A percentile compares a stretch with the other conserved stretches of the same genome.
These are phyloP conservation scores for Candida railenensis DNA, from an alignment of 805 yeast species.

Conservation along the genomic window DNA sequence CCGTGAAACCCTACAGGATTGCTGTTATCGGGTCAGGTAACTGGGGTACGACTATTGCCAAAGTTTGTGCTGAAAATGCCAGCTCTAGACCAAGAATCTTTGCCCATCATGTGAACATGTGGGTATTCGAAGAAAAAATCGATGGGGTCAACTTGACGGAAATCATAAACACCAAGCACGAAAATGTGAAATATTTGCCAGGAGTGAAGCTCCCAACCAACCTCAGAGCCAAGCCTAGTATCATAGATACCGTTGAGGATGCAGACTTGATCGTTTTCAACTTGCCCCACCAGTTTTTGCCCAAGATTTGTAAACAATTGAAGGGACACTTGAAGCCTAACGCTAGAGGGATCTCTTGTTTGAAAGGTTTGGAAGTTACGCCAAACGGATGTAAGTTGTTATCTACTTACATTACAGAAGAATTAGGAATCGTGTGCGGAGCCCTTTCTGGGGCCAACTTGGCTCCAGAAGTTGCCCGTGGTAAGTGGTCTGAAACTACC, in stretches of 20 bases:
- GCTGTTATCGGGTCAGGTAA: slow-evolving; percentile 94
- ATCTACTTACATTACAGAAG: slow-evolving; percentile 74
- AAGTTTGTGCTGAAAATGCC: slow-evolving; percentile 88
- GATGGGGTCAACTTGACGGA: slow-evolving; percentile 82
- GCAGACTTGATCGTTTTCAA: slow-evolving; percentile 91
- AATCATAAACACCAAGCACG: slow-evolving; percentile 86
- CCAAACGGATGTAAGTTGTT: slow-evolving; percentile 82
- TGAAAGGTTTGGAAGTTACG: slow-evolving; percentile 91
- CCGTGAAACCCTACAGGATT: slow-evolving; percentile 34
- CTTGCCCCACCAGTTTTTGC: slow-evolving; percentile 95
- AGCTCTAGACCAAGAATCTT: slow-evolving; percentile 71
- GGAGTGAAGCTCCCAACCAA: slow-evolving; percentile 82
- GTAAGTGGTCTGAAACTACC: slow-evolving; percentile 97
- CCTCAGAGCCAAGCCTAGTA: slow-evolving; percentile 82
- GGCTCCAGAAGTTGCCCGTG: slow-evolving; percentile 94
- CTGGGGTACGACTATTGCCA: slow-evolving; percentile 98
- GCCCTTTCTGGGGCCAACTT: slow-evolving; percentile 96
- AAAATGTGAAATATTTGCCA: slow-evolving; percentile 94
- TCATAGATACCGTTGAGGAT: slow-evolving; percentile 69
- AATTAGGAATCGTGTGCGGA: slow-evolving; percentile 88
- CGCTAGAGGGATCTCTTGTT: slow-evolving; percentile 89
- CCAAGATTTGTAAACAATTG: slow-evolving; percentile 71
- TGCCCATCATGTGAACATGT: slow-evolving; percentile 79
- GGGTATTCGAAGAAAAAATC: slow-evolving; percentile 89
- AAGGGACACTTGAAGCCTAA: slow-evolving; percentile 69